These are phyloP conservation scores for Trametes cubensis DNA, from an alignment of 768 basidiomycete genomes.

Conservation along the genomic window DNA sequence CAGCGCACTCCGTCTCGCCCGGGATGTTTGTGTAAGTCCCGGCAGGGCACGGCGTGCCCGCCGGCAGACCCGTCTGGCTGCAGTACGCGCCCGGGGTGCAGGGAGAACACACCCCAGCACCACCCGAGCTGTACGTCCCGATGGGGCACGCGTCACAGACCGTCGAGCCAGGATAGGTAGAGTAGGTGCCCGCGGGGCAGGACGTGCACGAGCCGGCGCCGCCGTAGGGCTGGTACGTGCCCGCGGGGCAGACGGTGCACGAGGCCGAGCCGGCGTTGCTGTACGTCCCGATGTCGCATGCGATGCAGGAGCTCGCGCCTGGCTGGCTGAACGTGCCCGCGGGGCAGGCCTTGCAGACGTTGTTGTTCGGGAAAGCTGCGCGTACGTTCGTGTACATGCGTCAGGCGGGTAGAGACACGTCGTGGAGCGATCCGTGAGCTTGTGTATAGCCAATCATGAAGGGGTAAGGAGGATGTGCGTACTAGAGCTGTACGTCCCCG, in stretches of 20 bases:
- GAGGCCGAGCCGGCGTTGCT: neutral
- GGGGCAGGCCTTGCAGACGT: constrained; percentile 7
- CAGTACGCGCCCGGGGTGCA: too few relatives aligned
- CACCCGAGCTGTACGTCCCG: neutral
- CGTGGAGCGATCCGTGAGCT: neutral
- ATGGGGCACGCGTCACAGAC: too few relatives aligned
- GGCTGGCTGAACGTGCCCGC: constrained; percentile 20
- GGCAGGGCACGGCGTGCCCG: neutral
- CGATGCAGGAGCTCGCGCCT: constrained; percentile 5
- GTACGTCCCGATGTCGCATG: constrained; percentile 11
- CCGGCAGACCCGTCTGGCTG: neutral
- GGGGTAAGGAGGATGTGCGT: neutral
- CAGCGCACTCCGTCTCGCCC: neutral
- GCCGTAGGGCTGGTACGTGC: neutral
- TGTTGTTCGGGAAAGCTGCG: neutral
- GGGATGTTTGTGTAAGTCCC: constrained; percentile 12
- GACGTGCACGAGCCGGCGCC: too few relatives aligned
- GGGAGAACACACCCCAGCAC: too few relatives aligned
- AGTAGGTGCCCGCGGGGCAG: too few relatives aligned
- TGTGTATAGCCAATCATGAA: neutral
- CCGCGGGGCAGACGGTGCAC: constrained; percentile 25
- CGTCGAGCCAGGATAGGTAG: too few relatives aligned
- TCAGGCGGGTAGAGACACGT: neutral
- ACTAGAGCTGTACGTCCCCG: neutral
- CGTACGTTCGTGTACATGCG: neutral